Evolutionary conservation across 2,329 filamentous ascomycete species (phyloP), one percentile per base, ranked within the genome.

Genomic region (Scedosporium minutisporum): DNA sequence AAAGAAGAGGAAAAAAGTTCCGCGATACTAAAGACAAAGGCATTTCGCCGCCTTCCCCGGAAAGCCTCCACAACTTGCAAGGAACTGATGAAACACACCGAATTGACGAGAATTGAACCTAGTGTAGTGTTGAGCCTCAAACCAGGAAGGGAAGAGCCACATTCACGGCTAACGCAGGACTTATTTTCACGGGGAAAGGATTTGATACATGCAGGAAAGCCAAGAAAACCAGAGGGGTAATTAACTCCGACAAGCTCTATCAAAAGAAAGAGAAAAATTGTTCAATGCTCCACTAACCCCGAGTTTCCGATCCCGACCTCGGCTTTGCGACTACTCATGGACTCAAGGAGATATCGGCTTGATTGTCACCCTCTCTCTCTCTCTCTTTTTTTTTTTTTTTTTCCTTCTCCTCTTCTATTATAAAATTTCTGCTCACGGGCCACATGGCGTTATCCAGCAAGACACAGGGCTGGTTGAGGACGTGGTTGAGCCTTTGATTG

Each of bases 241-340:
- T 2, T 46, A 16, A 16, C 3, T n/a, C 44, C 3, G 2, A 48
- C 44, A n/a, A 48, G 16, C 44, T 48, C 9, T 10, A 61, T 38
- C 46, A 18, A 46, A 42, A 38, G 6, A 62, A 48, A 7, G 23
- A 29, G 21, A 21, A 10, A 65, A 63, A 44, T 51, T 61, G 27
- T 58, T 16, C 53, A 64, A 63, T 61, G 63, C 64, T 64, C 64
- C 59, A 46, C 6, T 58, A 58, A 38, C 25, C 55, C 55, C 25
- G 27, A 58, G 27, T 25, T 58, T 38, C 55, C 55, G 55, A 58
- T 16, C 33, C 55, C 55, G 55, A 58, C 55, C 55, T 58, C 55
- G 55, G 55, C 55, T 58, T 41, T 38, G 16, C 9, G 16, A 18
- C 23, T 18, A 2, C 21, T 21, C 23, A 38, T 12, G 46, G 55